Evolutionary conservation across 257 asterid genomes (phyloP).

Genomic region (Cordia subcordata): DNA sequence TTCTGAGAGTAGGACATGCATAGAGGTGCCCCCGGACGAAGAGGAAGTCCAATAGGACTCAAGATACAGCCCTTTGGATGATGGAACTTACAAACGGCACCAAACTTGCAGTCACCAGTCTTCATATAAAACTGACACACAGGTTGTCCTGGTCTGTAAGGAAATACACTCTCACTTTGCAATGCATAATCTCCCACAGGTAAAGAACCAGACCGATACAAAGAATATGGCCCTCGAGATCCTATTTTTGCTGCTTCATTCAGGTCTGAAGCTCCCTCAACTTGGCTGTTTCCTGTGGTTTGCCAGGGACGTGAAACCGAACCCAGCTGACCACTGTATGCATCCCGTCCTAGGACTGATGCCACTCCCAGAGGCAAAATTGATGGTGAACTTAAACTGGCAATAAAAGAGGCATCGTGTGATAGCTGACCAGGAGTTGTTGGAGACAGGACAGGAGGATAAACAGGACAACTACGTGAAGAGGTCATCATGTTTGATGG

Average conservation of each 20-base stretch:
- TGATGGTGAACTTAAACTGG: conserved; percentile 80
- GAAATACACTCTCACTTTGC: conserved; percentile 77
- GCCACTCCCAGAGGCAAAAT: conserved; percentile 88
- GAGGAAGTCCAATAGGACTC: conserved; percentile 91
- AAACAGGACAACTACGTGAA: conserved; percentile 80
- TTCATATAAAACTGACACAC: conserved; percentile 96
- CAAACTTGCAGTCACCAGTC: conserved; percentile 97
- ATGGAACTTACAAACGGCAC: conserved; percentile 89
- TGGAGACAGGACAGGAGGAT: conserved; percentile 80
- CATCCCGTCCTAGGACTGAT: conserved; percentile 85
- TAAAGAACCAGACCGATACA: conserved; percentile 51
- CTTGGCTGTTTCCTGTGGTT: conserved; percentile 48
- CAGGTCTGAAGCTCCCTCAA: conserved; percentile 46
- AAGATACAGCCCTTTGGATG: conserved; percentile 89
- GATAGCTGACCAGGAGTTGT: conserved; percentile 70
- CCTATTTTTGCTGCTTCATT: conserved; percentile 42
- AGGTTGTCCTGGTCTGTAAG: conserved; percentile 94
- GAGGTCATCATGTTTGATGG: conserved; percentile 91
- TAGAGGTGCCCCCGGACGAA: conserved; percentile 85
- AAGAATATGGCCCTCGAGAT: conserved; percentile 44
- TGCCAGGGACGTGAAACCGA: conserved; percentile 66
- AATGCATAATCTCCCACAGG: conserved; percentile 67
- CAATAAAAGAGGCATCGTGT: conserved; percentile 72
- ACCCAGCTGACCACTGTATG: conserved; percentile 72
- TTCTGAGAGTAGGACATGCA: conserved; percentile 90